A percentile compares a stretch with the other conserved stretches of the same genome.
Evolutionary conservation across 2,329 filamentous ascomycete genomes (phyloP).

Genomic region (Aureobasidium sp.): DNA sequence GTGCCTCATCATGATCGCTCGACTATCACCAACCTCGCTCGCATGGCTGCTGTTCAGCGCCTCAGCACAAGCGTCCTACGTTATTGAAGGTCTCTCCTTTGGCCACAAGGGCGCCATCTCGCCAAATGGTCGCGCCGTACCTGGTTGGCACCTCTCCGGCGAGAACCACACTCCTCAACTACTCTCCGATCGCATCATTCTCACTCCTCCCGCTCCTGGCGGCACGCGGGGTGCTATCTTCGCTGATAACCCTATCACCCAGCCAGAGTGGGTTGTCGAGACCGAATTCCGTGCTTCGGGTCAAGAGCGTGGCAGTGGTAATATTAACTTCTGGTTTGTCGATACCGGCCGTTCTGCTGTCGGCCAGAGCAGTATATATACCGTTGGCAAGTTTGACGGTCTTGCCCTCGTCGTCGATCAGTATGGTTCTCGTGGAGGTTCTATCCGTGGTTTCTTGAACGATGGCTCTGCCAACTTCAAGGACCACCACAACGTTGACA

Average conservation of each 20-base stretch:
- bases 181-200: conserved; percentile 83
- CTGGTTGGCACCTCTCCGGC: conserved; percentile 49
- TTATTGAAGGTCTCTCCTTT: conserved; percentile 55
- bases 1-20: conserved; percentile 4
- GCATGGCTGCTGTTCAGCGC: conserved; percentile 22
- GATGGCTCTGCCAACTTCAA: conserved; percentile 78
- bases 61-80: conserved; percentile 22
- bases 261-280: conserved; percentile 67
- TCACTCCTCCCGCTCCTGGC: conserved; percentile 82
- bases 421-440: conserved; percentile 70
- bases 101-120: conserved; percentile 63
- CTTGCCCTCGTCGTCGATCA: conserved; percentile 79
- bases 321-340: conserved; percentile 88
- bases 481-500: conserved; percentile 68
- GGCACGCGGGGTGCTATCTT: conserved; percentile 79
- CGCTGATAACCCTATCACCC: conserved; percentile 57
- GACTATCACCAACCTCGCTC: conserved; percentile 14
- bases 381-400: conserved; percentile 79
- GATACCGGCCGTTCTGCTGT: conserved; percentile 55
- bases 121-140: conserved; percentile 48
- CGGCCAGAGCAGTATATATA: conserved; percentile 73
- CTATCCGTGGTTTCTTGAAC: conserved; percentile 86
- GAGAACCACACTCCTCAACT: conserved; percentile 51
- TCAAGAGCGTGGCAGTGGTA: conserved; percentile 76
- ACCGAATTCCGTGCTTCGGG: conserved; percentile 84